Evolutionary conservation across 2,329 filamentous ascomycete genomes (phyloP).

Genomic region (Ophiostoma himal-ulmi): DNA sequence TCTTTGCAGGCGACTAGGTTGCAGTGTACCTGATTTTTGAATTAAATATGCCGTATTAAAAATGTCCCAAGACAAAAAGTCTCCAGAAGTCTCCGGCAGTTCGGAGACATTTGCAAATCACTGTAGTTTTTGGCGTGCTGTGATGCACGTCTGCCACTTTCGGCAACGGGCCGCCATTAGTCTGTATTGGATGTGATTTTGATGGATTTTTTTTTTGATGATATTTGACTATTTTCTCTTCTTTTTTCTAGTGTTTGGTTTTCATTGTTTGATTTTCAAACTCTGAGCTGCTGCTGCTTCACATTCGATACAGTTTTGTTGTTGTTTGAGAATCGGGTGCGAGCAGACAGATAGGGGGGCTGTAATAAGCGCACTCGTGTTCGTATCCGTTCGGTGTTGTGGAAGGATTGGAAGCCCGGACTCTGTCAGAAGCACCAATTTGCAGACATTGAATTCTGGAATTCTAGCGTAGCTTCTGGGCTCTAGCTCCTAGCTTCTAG

Average conservation of each 20-base stretch:
- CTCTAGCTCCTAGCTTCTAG: neutral
- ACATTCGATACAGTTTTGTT: no score
- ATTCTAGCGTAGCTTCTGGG: neutral
- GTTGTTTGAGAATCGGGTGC: no score
- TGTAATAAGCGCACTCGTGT: conserved; percentile 19
- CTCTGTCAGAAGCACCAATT: neutral
- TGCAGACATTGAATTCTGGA: neutral
- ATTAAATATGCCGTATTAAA: neutral
- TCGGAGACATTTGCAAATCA: conserved; percentile 10
- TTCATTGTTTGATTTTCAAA: neutral
- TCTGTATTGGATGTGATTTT: neutral
- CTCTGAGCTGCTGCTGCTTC: no score
- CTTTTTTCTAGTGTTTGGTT: neutral
- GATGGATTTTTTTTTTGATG: neutral
- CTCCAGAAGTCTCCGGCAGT: conserved; percentile 4
- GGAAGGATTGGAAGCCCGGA: conserved; percentile 9
- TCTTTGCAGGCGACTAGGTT: neutral
- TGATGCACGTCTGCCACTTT: neutral
- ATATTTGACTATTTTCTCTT: neutral
- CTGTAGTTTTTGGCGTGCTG: neutral
- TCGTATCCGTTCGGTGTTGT: conserved; percentile 20
- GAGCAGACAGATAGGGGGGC: neutral
- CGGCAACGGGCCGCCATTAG: neutral
- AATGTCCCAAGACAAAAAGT: conserved; percentile 3
- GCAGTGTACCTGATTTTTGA: neutral